A percentile compares a stretch with the other conserved stretches of the same genome.
These are phyloP conservation scores for Fomitopsis betulina DNA, from an alignment of 1,284 basidiomycete genomes.

Conservation along the genomic window DNA sequence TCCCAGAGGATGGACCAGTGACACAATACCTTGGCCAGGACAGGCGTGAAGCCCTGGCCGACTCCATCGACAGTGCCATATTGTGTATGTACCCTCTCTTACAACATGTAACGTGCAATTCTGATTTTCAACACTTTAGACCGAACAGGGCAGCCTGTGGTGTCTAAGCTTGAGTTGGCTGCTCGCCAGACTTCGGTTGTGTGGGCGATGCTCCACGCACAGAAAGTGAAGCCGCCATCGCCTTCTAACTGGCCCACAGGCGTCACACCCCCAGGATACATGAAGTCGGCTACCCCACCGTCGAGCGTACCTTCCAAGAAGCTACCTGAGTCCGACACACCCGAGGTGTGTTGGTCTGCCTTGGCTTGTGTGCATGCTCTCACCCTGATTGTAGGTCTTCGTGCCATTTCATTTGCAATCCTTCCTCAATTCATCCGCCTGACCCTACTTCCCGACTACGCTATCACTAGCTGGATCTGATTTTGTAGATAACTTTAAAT, in stretches of 20 bases:
- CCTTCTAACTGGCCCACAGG: conserved; percentile 39
- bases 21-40: conserved; percentile 67
- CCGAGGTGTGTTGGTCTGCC: conserved; percentile 2
- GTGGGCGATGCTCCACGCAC: conserved; percentile 51
- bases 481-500: not conserved
- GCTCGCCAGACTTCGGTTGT: conserved; percentile 55
- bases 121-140: conserved; percentile 32
- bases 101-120: not conserved
- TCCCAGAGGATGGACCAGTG: conserved; percentile 67
- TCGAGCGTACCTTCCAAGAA: conserved; percentile 9
- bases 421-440: conserved; percentile 35
- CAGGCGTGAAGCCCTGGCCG: conserved; percentile 74
- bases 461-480: too few relatives aligned
- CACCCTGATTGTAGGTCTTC: not conserved
- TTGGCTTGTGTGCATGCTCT: conserved; percentile 11
- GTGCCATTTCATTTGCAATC: conserved; percentile 44
- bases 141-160: conserved; percentile 41
- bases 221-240: conserved; percentile 41
- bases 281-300: not conserved
- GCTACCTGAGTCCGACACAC: not conserved
- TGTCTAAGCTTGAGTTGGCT: conserved; percentile 58
- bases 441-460: not conserved
- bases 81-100: conserved; percentile 49
- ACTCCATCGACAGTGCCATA: conserved; percentile 84
- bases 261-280: conserved; percentile 19